These are phyloP conservation scores for Fabrea salina DNA, from an alignment of 169 alveolate species.

Conservation along the genomic window DNA sequence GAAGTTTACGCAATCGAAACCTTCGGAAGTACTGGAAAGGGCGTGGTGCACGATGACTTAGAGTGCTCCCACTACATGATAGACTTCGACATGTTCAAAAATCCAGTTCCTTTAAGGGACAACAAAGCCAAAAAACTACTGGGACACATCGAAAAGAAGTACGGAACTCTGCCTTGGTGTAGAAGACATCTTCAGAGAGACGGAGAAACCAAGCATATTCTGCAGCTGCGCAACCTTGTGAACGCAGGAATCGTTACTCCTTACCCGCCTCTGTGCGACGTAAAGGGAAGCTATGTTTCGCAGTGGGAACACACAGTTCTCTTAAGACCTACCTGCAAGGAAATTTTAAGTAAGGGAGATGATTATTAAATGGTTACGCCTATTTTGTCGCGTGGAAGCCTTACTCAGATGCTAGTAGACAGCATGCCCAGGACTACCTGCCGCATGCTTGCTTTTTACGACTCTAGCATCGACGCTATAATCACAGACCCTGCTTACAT, in stretches of 20 bases:
- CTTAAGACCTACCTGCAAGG: conserved; percentile 97
- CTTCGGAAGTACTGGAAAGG: conserved; percentile 99
- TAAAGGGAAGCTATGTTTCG: conserved; percentile 94
- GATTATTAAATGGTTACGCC: conserved; percentile 95
- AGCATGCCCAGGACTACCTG: too few species aligned
- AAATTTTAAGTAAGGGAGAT: conserved; percentile 97
- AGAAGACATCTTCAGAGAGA: conserved; percentile 98
- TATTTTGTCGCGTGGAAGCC: too few species aligned
- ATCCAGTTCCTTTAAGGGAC: conserved; percentile 80
- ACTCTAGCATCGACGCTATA: background rate
- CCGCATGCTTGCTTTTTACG: conserved; percentile 22
- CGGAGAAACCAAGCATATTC: conserved; percentile 92
- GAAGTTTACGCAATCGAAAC: conserved; percentile 99
- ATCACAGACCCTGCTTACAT: conserved; percentile 7
- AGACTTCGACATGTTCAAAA: conserved; percentile 13
- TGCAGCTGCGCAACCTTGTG: conserved; percentile 92
- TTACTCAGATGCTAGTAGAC: too few species aligned
- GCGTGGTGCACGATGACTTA: conserved; percentile 60
- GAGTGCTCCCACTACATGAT: conserved; percentile 42
- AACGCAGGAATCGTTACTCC: conserved; percentile 96
- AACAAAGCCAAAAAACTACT: conserved; percentile 90
- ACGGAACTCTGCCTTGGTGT: conserved; percentile 98
- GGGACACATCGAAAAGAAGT: conserved; percentile 91
- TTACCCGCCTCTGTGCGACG: conserved; percentile 99
- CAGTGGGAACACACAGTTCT: conserved; percentile 99